Percentiles rank a stretch among this genome's conserved stretches.
Evolutionary conservation across 1,284 basidiomycete species (phyloP).

Genomic region (Tetrapyrgos nigripes): DNA sequence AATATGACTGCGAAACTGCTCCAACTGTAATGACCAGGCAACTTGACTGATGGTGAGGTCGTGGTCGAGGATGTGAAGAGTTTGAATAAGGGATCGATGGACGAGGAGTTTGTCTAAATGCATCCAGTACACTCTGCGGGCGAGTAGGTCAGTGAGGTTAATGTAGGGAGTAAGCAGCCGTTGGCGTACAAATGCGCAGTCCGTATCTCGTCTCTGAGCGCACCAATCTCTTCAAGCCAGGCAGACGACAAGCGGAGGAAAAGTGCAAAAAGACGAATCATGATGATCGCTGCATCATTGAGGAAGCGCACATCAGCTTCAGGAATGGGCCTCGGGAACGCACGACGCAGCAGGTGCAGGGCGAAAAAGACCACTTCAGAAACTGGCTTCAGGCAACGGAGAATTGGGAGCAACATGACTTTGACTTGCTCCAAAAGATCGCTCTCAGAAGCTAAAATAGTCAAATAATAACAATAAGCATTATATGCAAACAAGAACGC

Average conservation of each 20-base stretch:
- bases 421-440: neutral
- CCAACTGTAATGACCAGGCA: neutral
- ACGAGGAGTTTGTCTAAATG: neutral
- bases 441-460: neutral
- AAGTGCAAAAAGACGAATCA: neutral
- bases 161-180: neutral
- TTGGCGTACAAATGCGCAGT: neutral
- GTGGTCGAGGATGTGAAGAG: neutral
- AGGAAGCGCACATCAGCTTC: neutral
- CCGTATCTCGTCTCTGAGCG: neutral
- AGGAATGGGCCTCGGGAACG: neutral
- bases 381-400: neutral
- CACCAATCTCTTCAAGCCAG: neutral
- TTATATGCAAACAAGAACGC: neutral
- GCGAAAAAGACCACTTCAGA: neutral
- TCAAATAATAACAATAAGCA: neutral
- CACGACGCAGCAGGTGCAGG: neutral
- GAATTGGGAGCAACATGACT: neutral
- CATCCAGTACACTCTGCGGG: neutral
- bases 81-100: neutral
- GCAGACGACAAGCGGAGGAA: neutral
- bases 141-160: neutral
- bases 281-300: neutral
- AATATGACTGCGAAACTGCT: neutral
- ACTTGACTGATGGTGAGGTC: neutral